Evolutionary conservation across 2,329 filamentous ascomycete species (phyloP), one percentile per base, ranked within the genome.

Genomic region (Penicillium sp.): DNA sequence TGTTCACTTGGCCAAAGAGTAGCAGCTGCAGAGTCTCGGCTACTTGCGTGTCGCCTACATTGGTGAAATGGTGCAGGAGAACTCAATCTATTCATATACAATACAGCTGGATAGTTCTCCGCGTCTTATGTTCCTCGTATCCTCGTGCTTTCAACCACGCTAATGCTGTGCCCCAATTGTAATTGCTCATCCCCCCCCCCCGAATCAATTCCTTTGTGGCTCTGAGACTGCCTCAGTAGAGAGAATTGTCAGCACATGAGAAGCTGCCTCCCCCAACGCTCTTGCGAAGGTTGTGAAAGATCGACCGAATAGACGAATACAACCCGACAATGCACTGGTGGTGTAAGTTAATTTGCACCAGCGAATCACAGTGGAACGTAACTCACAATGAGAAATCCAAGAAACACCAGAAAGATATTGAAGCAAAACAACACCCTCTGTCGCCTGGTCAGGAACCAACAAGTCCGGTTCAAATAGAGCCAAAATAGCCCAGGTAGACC

Each of bases 401-500:
- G 15, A 44, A 60, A 29, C 6, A 63, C 53, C 36, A 67, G 44
- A 23, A 53, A 42, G 25, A 57, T 29, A 44, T 63, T 66, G 35
- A 63, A 31, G 41, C 57, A 21, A 27, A 66, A 66, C 42, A 65
- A 23, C 29, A 52, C 25, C 33, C 49, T 62, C 62, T 68, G 68
- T 31, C 41, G 64, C 64, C 62, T 56, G 44, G 57, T 61, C 43
- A 57, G 50, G 41, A 62, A 63, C 52, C 60, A 67, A n/a, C 58
- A 60, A 15, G 53, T 47, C 13, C 58, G 58, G 45, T 72, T 70
- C 42, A 72, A 21, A 55, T 66, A 63, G n/a, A 72, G 55, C 69
- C 69, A 69, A 55, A 73, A 70, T 19, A 70, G 49, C 10, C 66
- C 70, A 13, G 64, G 66, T 10, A 71, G 58, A 23, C 62, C 61